Base-by-base conservation (phyloP, 164 flowering plant species). In the Brasenia schreberi region DNA sequence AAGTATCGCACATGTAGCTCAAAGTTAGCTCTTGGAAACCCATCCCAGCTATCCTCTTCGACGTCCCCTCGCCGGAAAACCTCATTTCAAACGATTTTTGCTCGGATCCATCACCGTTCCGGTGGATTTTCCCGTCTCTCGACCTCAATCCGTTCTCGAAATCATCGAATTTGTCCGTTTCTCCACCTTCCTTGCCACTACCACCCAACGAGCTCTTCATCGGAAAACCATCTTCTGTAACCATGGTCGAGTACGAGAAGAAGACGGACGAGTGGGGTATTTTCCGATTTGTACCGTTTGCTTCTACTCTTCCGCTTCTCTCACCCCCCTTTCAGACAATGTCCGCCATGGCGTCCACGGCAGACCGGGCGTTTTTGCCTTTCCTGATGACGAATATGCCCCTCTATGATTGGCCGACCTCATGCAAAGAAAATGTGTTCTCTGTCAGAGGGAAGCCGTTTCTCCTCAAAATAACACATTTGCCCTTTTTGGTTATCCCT, bases 1-100 rank as follows among this genome's bases (percentile, higher is more conserved):
- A 67, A 73, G 81, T 84, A 3, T 88, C 97, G 68, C 97, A 90
- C 18, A 91, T 84, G 71, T 89, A 89, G 76, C 94, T 89, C 9
- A 89, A 73, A 64, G 96, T 91, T 18, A 91, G 82, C 76, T 91
- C 97, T 65, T 85, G 89, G 18, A 81, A 77, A 10, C 81, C 77
- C 7, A 76, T 70, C 69, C 68, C 78, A 12, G 82, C 84, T 7
- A 64, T 67, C 71, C 72, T 82, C 33, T 61, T 18, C 63, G 33
- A 61, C 19, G 63, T 18, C 19, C 63, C 63, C 19, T 61, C 33
- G 33, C 33, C 63, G 23, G 10, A 11, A 18, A 23, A 23, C 63
- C 33, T 61, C 63, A 61, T 18, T n/a, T 61, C 63, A 61, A 49
- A 49, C 56, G 56, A 9, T 49, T 49, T 49, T 14, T 2, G 56